Conservation (phyloP, 1,139 yeast species). For the Ogataea hybrid region DNA sequence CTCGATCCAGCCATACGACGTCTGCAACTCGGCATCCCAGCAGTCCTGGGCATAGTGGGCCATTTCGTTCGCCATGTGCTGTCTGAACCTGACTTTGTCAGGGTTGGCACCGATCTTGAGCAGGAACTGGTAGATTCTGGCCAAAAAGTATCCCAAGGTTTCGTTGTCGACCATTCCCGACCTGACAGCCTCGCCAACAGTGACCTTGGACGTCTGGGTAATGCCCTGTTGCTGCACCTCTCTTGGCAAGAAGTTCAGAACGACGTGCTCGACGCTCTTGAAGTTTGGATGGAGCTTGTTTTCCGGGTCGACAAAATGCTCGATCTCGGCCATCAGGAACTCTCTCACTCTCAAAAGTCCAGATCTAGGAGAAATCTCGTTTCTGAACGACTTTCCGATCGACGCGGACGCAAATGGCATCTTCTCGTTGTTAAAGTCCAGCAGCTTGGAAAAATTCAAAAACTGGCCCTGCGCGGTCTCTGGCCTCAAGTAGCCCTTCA, state of each 20-base stretch:
- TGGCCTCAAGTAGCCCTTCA: constrained; percentile 95
- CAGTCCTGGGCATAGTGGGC: constrained; percentile 99
- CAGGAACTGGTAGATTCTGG: constrained; percentile 85
- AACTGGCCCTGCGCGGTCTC: constrained; percentile 99
- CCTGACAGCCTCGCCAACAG: constrained; percentile 88
- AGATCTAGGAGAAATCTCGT: constrained; percentile 97
- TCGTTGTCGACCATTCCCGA: constrained; percentile 91
- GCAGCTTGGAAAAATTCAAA: constrained; percentile 87
- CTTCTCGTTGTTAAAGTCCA: constrained; percentile 91
- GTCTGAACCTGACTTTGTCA: constrained; percentile 88
- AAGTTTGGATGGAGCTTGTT: constrained; percentile 83
- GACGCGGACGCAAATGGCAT: constrained; percentile 99
- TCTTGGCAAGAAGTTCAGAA: constrained; percentile 78
- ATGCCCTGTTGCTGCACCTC: constrained; percentile 84
- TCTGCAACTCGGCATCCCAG: constrained; percentile 98
- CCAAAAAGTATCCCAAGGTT: constrained; percentile 95
- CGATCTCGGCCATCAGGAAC: constrained; percentile 98
- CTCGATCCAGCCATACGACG: constrained; percentile 98
- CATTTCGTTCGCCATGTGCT: constrained; percentile 98
- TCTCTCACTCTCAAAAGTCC: constrained; percentile 98
- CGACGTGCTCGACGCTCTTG: constrained; percentile 67
- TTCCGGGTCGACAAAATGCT: constrained; percentile 93
- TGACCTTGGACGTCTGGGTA: constrained; percentile 58
- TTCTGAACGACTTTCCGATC: constrained; percentile 97
- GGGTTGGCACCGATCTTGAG: constrained; percentile 88